phyloP scores from a whole-genome alignment of 2,329 filamentous ascomycete species.

The Colletotrichum higginsianum region DNA sequence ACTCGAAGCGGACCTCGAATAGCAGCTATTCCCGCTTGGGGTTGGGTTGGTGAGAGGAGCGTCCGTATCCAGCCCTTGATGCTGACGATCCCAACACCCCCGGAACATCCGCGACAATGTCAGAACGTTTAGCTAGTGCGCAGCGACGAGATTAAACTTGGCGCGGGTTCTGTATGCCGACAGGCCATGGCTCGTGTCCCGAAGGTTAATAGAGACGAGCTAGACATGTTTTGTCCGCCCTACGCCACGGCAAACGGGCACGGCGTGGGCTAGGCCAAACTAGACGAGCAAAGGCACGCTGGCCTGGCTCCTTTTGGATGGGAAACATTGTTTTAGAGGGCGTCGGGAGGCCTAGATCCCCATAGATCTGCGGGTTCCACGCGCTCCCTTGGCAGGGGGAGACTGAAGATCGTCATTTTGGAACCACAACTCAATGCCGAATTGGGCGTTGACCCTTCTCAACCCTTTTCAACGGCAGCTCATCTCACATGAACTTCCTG shows the following conservation, averaged over 20 bases:
- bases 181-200: neutral
- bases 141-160: neutral
- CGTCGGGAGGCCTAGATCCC: conserved; percentile 5
- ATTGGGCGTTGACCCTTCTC: neutral
- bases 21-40: neutral
- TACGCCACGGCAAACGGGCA: neutral
- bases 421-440: conserved; percentile 11
- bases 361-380: conserved; percentile 20
- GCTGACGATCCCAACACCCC: conserved; percentile 4
- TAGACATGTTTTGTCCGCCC: too few relatives aligned
- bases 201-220: neutral
- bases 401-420: conserved; percentile 26
- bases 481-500: too few relatives aligned
- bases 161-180: neutral
- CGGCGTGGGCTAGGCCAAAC: neutral
- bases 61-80: neutral
- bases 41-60: conserved; percentile 3
- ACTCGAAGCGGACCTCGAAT: neutral
- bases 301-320: neutral
- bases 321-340: neutral
- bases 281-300: neutral
- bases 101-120: neutral
- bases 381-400: neutral
- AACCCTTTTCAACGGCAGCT: neutral
- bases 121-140: neutral